These are phyloP conservation scores for Umbelopsis sp. DNA, from an alignment of 371 early-diverging fungal species.

Conservation along the genomic window DNA sequence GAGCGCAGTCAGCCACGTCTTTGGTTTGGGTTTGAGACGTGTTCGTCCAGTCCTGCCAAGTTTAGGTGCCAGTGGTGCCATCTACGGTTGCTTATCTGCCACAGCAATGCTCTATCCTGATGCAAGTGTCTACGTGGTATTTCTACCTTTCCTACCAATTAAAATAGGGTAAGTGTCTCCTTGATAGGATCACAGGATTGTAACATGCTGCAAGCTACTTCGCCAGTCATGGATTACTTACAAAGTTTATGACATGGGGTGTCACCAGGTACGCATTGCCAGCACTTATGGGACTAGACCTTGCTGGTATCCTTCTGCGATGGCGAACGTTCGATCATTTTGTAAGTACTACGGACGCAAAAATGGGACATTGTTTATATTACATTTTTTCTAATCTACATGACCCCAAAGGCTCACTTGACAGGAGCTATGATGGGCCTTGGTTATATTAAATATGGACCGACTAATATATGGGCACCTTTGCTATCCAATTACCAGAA, in stretches of 20 bases:
- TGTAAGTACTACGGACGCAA: constrained; percentile 43
- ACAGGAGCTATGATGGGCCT: constrained; percentile 65
- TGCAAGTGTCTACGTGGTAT: constrained; percentile 64
- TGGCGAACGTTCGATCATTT: constrained; percentile 73
- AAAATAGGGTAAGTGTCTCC: constrained; percentile 50
- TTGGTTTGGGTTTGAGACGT: constrained; percentile 48
- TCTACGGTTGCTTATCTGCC: constrained; percentile 68
- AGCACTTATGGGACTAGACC: constrained; percentile 64
- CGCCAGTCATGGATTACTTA: too few relatives aligned
- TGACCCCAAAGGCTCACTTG: constrained; percentile 59
- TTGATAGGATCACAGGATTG: neutral
- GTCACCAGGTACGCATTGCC: constrained; percentile 48
- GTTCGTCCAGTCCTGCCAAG: constrained; percentile 59
- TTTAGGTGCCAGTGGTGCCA: constrained; percentile 81
- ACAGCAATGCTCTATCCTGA: constrained; percentile 66
- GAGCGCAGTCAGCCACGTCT: constrained; percentile 65
- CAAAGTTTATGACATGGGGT: too few relatives aligned
- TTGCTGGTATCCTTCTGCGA: constrained; percentile 59
- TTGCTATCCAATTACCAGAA: constrained; percentile 25
- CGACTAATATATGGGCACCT: constrained; percentile 52
- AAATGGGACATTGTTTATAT: neutral
- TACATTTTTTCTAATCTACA: neutral
- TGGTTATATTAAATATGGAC: constrained; percentile 54
- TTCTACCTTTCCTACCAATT: constrained; percentile 75
- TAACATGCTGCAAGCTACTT: too few relatives aligned